These are phyloP conservation scores for Spinacia oleracea DNA, from an alignment of 179 eudicot species.

Conservation along the genomic window DNA sequence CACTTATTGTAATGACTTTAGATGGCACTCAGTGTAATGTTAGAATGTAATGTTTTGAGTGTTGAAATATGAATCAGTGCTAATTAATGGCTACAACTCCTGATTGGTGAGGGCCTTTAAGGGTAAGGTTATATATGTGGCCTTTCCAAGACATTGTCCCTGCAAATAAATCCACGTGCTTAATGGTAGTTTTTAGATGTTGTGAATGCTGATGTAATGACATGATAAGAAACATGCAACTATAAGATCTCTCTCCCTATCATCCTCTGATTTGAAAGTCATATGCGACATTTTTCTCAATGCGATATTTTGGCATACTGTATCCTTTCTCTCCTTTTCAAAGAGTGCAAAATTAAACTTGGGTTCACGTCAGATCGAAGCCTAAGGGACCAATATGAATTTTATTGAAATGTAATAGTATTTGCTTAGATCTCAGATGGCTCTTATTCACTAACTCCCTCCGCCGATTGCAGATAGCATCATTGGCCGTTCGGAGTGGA, in stretches of 20 bases:
- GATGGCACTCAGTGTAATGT: not conserved
- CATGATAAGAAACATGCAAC: not conserved
- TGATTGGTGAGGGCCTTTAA: not conserved
- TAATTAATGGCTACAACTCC: not conserved
- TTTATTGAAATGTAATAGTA: not conserved
- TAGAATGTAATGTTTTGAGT: not conserved
- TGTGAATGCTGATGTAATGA: not conserved
- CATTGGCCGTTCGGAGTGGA: constrained; percentile 83
- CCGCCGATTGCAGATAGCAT: constrained; percentile 59
- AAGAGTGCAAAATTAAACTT: not conserved
- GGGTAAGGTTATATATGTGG: not conserved
- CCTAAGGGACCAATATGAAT: not conserved
- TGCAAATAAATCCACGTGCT: not conserved
- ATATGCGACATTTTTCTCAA: not conserved
- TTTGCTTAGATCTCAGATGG: not conserved
- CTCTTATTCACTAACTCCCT: not conserved
- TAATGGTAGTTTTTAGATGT: not conserved
- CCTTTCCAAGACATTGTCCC: not conserved
- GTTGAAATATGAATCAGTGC: not conserved
- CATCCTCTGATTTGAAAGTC: not conserved
- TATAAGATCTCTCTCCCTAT: not conserved
- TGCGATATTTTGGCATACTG: not conserved
- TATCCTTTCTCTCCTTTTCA: not conserved
- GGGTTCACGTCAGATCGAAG: not conserved
- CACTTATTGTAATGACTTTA: not conserved